These are phyloP conservation scores for Hydnomerulius pinastri DNA, from an alignment of 768 basidiomycete genomes.

Conservation along the genomic window DNA sequence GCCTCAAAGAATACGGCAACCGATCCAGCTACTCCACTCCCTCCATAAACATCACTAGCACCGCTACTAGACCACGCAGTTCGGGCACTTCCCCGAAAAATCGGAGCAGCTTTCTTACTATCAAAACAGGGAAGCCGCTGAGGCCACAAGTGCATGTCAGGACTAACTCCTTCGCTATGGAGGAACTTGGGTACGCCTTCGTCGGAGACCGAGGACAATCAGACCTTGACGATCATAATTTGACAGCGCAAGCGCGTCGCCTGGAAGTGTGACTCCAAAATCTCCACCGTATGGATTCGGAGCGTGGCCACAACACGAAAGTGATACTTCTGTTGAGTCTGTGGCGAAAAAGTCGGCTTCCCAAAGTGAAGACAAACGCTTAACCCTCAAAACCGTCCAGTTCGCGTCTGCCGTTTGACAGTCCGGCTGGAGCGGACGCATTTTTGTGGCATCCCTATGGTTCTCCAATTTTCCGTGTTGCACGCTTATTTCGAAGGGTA, in stretches of 20 bases:
- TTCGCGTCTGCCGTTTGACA: slow-evolving; percentile 14
- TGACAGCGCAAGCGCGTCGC: slow-evolving; percentile 11
- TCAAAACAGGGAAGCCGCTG: slow-evolving; percentile 16
- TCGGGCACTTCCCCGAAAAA: not conserved
- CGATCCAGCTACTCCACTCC: slow-evolving; percentile 16
- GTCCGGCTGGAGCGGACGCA: too few relatives aligned
- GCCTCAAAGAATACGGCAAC: slow-evolving; percentile 57
- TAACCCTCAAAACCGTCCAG: slow-evolving; percentile 1
- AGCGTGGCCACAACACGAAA: slow-evolving; percentile 7
- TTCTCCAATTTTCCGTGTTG: too few relatives aligned
- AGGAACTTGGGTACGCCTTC: slow-evolving; percentile 18
- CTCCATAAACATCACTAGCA: slow-evolving; percentile 24
- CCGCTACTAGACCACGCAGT: too few relatives aligned
- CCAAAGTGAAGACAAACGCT: slow-evolving; percentile 5
- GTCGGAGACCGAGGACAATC: too few relatives aligned
- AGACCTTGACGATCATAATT: not conserved
- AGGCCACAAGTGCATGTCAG: slow-evolving; percentile 2
- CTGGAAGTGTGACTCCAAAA: slow-evolving; percentile 11
- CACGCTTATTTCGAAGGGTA: too few relatives aligned
- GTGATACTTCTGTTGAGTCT: slow-evolving; percentile 4
- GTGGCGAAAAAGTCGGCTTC: slow-evolving; percentile 5
- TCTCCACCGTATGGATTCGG: slow-evolving; percentile 22
- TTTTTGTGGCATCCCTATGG: too few relatives aligned
- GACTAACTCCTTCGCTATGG: too few relatives aligned
- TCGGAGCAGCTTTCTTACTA: slow-evolving; percentile 2